Conservation (phyloP, 768 basidiomycete genomes). For the Cystofilobasidium bisporidii region DNA sequence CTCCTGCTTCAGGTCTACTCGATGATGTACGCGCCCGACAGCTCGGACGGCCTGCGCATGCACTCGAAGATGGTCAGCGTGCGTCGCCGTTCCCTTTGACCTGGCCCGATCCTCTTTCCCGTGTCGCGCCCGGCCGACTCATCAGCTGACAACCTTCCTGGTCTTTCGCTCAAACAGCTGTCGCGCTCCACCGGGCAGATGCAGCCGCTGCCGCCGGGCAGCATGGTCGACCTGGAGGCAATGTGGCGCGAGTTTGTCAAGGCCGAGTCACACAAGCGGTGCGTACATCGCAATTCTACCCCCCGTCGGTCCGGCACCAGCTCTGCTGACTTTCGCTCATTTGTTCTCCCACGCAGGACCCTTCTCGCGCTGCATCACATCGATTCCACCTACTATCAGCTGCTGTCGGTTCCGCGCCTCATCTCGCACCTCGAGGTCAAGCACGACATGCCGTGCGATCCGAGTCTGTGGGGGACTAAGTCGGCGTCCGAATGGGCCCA, state of each 20-base stretch:
- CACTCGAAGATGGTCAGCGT: conserved; percentile 31
- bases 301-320: neutral
- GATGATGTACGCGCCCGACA: conserved; percentile 26
- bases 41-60: conserved; percentile 28
- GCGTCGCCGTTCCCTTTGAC: conserved; percentile 6
- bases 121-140: neutral
- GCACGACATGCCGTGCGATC: conserved; percentile 32
- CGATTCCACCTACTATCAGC: conserved; percentile 32
- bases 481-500: conserved; percentile 31
- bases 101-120: neutral
- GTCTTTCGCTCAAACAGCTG: conserved; percentile 22
- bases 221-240: conserved; percentile 27
- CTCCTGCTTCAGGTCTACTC: conserved; percentile 29
- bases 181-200: conserved; percentile 30
- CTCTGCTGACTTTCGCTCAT: neutral
- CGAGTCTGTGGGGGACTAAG: conserved; percentile 26
- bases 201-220: conserved; percentile 30
- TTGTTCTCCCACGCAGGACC: no score
- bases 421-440: conserved; percentile 36
- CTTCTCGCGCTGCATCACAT: conserved; percentile 30
- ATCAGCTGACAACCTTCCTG: neutral
- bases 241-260: conserved; percentile 32
- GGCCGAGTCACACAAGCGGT: conserved; percentile 56
- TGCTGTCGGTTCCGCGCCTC: conserved; percentile 31
- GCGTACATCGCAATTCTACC: conserved; percentile 17